Base-by-base conservation (phyloP, 2,329 filamentous ascomycete genomes). In the Talaromyces sp. region DNA sequence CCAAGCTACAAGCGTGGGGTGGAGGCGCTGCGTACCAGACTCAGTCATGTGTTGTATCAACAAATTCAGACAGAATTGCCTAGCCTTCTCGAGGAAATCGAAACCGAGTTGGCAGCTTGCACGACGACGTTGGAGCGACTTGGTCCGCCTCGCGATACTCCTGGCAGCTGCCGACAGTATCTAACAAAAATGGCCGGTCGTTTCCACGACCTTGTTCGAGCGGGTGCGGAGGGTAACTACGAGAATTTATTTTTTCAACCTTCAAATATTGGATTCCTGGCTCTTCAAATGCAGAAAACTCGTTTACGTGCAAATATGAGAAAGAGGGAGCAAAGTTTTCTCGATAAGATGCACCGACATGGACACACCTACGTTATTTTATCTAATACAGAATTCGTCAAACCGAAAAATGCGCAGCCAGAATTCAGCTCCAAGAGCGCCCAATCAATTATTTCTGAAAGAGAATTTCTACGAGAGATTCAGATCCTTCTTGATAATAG, bases 11-110 rank as follows among this genome's bases (percentile, higher is more conserved):
- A 67, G 37, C 70, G 75, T 8, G 75, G 74, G 2, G 76, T 77
- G 11, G 68, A 70, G 43, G 62, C 72, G 1, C 64, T 78, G 6
- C 67, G 73, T 37, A 66, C 59, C 0, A 73, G 70, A 35, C 63
- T 78, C 1, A 74, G 71, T 8, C 67, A 69, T 19, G 67, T 76
- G 11, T 68, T 78, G 1, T 69, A 76, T 5, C 66, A 72, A 9
- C 74, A 78, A 27, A 74, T 78, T 14, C 59, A 60, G 27, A 64
- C 54, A 54, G 61, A 67, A 22, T 62, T 71, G 5, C 69, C 69
- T 1, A 56, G 66, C 9, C 65, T 71, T 6, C 9, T 67, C 33
- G 64, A 63, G 19, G 67, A 68, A 14, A 63, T 71, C 3, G 67
- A 69, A 43, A 10, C 13, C 4, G 64, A 66, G 56, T 57, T 68